A percentile compares a stretch with the other conserved stretches of the same genome.
phyloP scores from a whole-genome alignment of 306 rosid species.

The Trifolium repens region DNA sequence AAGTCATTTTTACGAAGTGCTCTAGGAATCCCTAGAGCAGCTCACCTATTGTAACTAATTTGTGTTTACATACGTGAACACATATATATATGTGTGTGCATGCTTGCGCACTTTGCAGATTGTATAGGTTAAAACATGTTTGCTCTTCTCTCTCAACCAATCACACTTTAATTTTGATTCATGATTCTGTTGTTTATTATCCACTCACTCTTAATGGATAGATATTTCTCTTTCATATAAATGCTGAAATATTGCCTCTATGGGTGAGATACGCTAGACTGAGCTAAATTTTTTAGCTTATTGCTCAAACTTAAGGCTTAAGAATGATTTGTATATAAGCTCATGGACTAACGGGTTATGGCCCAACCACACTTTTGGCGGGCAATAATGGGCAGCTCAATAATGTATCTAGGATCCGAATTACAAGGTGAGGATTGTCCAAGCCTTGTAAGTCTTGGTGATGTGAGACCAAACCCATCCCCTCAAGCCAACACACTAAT shows the following conservation, averaged over 20 bases:
- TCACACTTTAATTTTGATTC: constrained; percentile 18
- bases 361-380: background rate
- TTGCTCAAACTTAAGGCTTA: background rate
- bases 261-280: background rate
- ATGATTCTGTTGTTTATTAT: constrained; percentile 15
- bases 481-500: background rate
- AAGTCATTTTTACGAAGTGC: too few relatives aligned
- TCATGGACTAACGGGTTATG: background rate
- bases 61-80: too few relatives aligned
- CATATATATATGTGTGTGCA: background rate
- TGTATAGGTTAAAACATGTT: constrained; percentile 15
- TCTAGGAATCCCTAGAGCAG: too few relatives aligned
- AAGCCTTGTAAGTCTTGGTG: background rate
- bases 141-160: constrained; percentile 1
- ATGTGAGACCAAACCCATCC: background rate
- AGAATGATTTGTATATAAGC: background rate
- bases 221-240: constrained; percentile 11
- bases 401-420: background rate
- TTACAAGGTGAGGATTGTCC: background rate
- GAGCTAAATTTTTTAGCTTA: constrained; percentile 14
- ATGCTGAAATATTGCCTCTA: constrained; percentile 19
- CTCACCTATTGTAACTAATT: too few relatives aligned
- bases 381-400: background rate
- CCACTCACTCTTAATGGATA: constrained; percentile 3
- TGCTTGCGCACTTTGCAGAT: background rate